Conservation (phyloP, 352 stramenopile species). For the Globisporangium abappressorium region DNA sequence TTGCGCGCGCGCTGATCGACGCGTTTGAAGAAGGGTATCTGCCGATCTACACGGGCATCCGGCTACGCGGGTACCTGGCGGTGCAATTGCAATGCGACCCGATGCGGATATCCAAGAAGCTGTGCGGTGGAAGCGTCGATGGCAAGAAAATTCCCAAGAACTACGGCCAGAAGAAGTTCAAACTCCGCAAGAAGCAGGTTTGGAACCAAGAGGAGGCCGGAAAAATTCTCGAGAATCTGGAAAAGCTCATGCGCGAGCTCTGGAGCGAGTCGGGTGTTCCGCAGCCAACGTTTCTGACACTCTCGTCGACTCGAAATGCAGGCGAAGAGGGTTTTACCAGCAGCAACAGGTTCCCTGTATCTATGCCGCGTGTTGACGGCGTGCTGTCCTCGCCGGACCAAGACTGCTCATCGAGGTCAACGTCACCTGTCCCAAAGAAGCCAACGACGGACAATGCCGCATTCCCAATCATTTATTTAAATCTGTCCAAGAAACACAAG, state of each 20-base stretch:
- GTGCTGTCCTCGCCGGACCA: conserved; percentile 2
- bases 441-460: conserved; percentile 50
- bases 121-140: conserved; percentile 66
- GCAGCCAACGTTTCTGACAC: conserved; percentile 51
- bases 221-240: conserved; percentile 38
- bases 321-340: conserved; percentile 21
- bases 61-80: conserved; percentile 68
- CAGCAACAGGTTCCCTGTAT: background rate
- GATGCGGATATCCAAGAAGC: conserved; percentile 82
- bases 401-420: background rate
- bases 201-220: conserved; percentile 52
- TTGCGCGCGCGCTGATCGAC: conserved; percentile 59
- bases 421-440: conserved; percentile 19
- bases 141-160: conserved; percentile 73
- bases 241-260: conserved; percentile 48
- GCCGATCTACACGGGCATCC: conserved; percentile 71
- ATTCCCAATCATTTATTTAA: conserved; percentile 82
- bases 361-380: background rate
- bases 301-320: conserved; percentile 59
- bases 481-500: conserved; percentile 68
- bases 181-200: conserved; percentile 51
- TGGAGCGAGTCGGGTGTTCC: conserved; percentile 55
- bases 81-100: conserved; percentile 77
- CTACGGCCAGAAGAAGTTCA: conserved; percentile 79
- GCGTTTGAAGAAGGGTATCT: conserved; percentile 72